Evolutionary conservation across 2,329 filamentous ascomycete genomes (phyloP).

Genomic region (Aspergillus aculeatus): DNA sequence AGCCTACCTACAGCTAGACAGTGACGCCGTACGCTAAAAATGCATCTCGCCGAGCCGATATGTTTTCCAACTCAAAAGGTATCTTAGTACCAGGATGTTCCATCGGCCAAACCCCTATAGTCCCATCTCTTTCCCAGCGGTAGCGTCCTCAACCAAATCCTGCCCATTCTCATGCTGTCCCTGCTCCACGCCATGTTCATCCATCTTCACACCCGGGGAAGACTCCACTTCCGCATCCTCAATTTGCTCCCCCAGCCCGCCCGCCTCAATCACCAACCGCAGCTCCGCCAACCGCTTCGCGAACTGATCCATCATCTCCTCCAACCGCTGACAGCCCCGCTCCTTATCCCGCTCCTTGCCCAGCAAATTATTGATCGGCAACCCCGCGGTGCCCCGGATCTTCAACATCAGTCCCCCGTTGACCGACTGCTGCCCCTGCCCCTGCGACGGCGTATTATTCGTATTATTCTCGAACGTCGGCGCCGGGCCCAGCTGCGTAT

Average conservation of each 20-base stretch:
- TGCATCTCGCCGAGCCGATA: not conserved
- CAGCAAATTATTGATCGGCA: slow-evolving; percentile 19
- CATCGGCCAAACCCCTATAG: not conserved
- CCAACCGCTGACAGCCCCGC: slow-evolving; percentile 33
- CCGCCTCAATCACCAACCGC: slow-evolving; percentile 42
- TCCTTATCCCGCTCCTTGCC: slow-evolving; percentile 26
- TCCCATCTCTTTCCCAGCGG: not conserved
- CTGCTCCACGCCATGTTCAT: not conserved
- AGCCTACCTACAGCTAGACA: not conserved
- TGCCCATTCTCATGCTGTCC: not conserved
- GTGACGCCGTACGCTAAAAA: not conserved
- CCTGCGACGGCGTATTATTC: slow-evolving; percentile 44
- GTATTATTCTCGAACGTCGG: slow-evolving; percentile 61
- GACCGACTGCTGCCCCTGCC: slow-evolving; percentile 44
- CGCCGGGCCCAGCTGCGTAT: slow-evolving; percentile 55
- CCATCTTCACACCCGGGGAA: not conserved
- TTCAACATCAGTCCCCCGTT: slow-evolving; percentile 47
- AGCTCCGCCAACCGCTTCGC: slow-evolving; percentile 46
- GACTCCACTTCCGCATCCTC: not conserved
- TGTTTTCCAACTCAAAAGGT: not conserved
- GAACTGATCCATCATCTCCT: slow-evolving; percentile 50
- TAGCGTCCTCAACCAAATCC: not conserved
- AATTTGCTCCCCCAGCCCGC: slow-evolving; percentile 14
- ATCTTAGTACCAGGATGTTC: not conserved
- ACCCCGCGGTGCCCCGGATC: slow-evolving; percentile 43